Percentiles rank a stretch among this genome's conserved stretches.
These are phyloP conservation scores for Trichoderma sp. DNA, from an alignment of 2,329 filamentous ascomycete species.

Conservation along the genomic window DNA sequence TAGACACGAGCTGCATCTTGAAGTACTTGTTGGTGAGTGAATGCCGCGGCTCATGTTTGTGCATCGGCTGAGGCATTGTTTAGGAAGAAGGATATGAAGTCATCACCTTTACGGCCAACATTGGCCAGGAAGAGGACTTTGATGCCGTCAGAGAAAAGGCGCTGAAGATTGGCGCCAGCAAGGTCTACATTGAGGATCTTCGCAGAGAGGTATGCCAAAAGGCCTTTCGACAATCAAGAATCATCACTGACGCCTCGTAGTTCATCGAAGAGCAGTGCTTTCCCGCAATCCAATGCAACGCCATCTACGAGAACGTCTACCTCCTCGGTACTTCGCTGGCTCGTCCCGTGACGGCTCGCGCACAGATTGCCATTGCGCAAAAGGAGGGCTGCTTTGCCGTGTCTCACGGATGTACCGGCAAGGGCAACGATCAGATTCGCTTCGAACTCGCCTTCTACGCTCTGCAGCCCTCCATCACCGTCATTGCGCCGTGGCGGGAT, in stretches of 20 bases:
- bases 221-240: not conserved
- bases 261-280: constrained; percentile 7
- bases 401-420: constrained; percentile 24
- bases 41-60: not conserved
- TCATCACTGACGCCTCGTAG: not conserved
- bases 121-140: constrained; percentile 10
- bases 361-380: constrained; percentile 41
- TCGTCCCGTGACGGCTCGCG: constrained; percentile 66
- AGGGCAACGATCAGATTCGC: not conserved
- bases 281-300: constrained; percentile 41
- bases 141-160: constrained; percentile 4
- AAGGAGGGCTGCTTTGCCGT: constrained; percentile 42
- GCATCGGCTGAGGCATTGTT: not conserved
- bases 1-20: constrained; percentile 4
- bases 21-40: constrained; percentile 1
- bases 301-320: constrained; percentile 60
- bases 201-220: not conserved
- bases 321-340: constrained; percentile 58
- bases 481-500: constrained; percentile 73
- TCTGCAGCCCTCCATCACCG: constrained; percentile 62
- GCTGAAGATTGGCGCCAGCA: constrained; percentile 11
- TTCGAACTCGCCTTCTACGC: constrained; percentile 41
- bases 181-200: constrained; percentile 8
- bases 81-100: constrained; percentile 8
- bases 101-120: constrained; percentile 3